Percentiles rank a stretch among this genome's conserved stretches.
phyloP scores from a whole-genome alignment of 2,329 filamentous ascomycete species.

The Ceratocystis eucalypticola region DNA sequence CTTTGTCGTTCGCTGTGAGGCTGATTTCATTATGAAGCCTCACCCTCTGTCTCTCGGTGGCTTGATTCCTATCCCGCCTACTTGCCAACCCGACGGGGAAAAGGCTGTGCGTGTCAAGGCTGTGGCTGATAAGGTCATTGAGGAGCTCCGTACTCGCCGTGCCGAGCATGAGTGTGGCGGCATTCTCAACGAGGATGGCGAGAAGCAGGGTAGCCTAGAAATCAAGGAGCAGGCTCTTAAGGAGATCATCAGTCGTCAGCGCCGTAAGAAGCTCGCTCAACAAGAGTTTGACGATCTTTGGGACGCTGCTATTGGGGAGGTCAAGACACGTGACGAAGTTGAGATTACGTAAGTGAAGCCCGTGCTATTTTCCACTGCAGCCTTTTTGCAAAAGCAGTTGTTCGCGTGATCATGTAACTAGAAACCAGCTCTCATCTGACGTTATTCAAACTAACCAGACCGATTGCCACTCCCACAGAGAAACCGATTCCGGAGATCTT shows the following conservation, averaged over 20 bases:
- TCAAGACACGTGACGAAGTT: constrained; percentile 49
- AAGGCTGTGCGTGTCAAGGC: constrained; percentile 76
- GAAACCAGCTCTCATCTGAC: constrained; percentile 28
- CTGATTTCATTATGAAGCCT: constrained; percentile 70
- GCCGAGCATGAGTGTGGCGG: constrained; percentile 87
- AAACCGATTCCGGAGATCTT: constrained; percentile 49
- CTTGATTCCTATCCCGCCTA: constrained; percentile 70
- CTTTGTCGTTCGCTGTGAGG: constrained; percentile 66
- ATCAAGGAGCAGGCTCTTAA: constrained; percentile 63
- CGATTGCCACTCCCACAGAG: constrained; percentile 58
- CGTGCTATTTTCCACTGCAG: constrained; percentile 18
- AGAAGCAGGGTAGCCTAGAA: constrained; percentile 43
- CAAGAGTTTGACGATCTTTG: constrained; percentile 88
- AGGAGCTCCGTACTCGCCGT: constrained; percentile 70
- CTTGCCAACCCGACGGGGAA: constrained; percentile 88
- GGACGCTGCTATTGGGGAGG: constrained; percentile 58
- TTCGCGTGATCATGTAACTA: constrained; percentile 18
- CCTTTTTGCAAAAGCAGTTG: constrained; percentile 20
- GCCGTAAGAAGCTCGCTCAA: constrained; percentile 69
- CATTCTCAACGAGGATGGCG: constrained; percentile 46
- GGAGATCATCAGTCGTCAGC: constrained; percentile 58
- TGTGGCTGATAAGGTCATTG: constrained; percentile 76
- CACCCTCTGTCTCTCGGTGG: constrained; percentile 76
- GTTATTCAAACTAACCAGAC: constrained; percentile 72
- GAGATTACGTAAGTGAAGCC: constrained; percentile 41